Evolutionary conservation across 306 rosid genomes (phyloP), one percentile per base, ranked within the genome.

Genomic region (Pyrus communis): DNA sequence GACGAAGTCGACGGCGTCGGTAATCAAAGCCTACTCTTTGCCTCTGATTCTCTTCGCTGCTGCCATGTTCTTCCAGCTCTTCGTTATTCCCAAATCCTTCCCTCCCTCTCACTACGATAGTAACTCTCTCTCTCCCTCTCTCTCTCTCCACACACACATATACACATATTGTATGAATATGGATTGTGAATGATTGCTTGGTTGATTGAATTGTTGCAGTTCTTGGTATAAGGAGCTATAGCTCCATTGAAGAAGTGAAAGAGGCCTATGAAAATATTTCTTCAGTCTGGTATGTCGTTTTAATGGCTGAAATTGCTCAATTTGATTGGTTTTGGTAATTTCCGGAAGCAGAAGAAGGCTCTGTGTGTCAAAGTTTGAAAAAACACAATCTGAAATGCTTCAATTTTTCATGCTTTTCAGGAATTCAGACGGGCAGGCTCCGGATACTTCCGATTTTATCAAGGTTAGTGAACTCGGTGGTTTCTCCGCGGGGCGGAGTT

Each of bases 61-160:
- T 11, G 93, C 96, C 66, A 77, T 91, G 71, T 85, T 80, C 85
- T 94, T 85, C 78, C 98, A 94, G 82, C 96, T 94, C 69, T 71
- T 83, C 57, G 78, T 94, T 18, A 85, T 93, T 76, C 97, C 98
- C 81, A 90, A 84, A 40, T 85, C 97, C 31, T 94, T 87, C 69
- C 98, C 97, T 81, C 76, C 88, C 59, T 88, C 98, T 60, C 93
- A 92, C 60, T 94, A 91, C 77, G 96, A 90, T 66, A 90, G 98
- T 90, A 33, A 79, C 10, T 63, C 72, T 62, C 61, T 67, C 40
- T 38, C 69, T 28, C 55, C 21, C 59, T 49, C 69, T 31, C 25
- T 70, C 54, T 23, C 71, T 19, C 63, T 60, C 70, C 15, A 17
- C 5, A 11, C 4, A 43, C 28, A 27, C 21, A 12, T 5, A 25